Evolutionary conservation across 2,329 filamentous ascomycete genomes (phyloP).

Genomic region (Pleoardoris graminearum): DNA sequence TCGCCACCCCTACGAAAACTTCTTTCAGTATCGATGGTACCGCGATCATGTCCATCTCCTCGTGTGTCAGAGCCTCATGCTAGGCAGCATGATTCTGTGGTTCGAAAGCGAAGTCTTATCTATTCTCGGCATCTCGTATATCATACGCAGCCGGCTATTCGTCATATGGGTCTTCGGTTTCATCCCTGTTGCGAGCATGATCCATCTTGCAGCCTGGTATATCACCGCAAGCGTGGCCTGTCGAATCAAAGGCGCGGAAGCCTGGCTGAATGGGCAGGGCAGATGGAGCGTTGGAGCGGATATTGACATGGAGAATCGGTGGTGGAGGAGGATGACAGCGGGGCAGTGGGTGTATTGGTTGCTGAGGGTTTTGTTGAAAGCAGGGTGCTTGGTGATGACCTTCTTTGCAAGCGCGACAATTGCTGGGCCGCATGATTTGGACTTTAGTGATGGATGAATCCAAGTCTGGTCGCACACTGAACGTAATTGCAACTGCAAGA

Average conservation of each 20-base stretch:
- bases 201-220: constrained; percentile 25
- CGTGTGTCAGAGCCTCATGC: background rate
- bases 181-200: constrained; percentile 19
- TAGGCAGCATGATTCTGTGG: constrained; percentile 20
- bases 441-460: background rate
- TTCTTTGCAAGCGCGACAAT: constrained; percentile 22
- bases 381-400: constrained; percentile 16
- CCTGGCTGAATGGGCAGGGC: constrained; percentile 15
- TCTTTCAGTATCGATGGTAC: constrained; percentile 4
- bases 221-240: constrained; percentile 12
- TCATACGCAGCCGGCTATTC: constrained; percentile 25
- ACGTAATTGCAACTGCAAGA: too few relatives aligned
- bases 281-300: background rate
- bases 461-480: too few relatives aligned
- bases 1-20: constrained; percentile 16
- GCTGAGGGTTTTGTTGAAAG: constrained; percentile 16
- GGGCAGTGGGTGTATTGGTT: constrained; percentile 17
- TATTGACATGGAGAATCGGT: background rate
- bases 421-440: constrained; percentile 18
- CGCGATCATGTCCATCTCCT: background rate
- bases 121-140: constrained; percentile 23
- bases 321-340: constrained; percentile 9
- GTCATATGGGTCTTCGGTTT: constrained; percentile 24
- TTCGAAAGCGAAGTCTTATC: constrained; percentile 17
- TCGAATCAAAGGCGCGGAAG: background rate